Evolutionary conservation across 2,329 filamentous ascomycete genomes (phyloP), one percentile per base, ranked within the genome.

Genomic region (Pseudocercospora fuligena): DNA sequence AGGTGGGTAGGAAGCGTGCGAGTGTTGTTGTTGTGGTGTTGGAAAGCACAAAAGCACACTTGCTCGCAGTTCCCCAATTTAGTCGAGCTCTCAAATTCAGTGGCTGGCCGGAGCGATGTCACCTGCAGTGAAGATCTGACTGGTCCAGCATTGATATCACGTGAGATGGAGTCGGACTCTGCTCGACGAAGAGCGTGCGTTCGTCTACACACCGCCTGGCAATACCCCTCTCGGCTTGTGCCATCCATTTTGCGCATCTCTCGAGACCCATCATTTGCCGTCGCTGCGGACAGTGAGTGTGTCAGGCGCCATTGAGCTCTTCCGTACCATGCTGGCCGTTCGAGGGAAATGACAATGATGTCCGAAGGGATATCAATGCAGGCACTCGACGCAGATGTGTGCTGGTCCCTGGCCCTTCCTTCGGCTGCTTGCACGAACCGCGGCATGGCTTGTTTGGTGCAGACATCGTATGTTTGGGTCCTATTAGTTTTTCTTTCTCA

Each of bases 361-460:
- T 21, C 19, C 12, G 46, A 49, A 49, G n/a, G 46, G 14, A 49
- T 49, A 53, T 6, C 5, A 27, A 16, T 14, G 49, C 49, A 53
- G 25, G 49, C 33, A 36, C 19, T 53, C 49, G 49, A 53, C 19
- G 49, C 49, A 53, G 49, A 25, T 25, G 25, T 36, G 60, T 62
- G 59, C 57, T 66, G 51, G 27, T 66, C 57, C 51, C 64, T 58
- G 53, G 33, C 46, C 27, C 57, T 31, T 43, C 54, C 43, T 65
- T 61, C 59, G 47, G 61, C 60, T 65, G 63, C 57, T 47, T 54
- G 14, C 33, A 21, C 33, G 33, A 19, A 47, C 46, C 46, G 46
- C 46, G 46, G 46, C 46, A 49, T 23, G 46, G 46, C 46, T 49
- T 49, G 2, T 21, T 21, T 11, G 11, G 11, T 49, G 23, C 46